phyloP scores from a whole-genome alignment of 768 basidiomycete genomes.

The Amanita brunnescens region DNA sequence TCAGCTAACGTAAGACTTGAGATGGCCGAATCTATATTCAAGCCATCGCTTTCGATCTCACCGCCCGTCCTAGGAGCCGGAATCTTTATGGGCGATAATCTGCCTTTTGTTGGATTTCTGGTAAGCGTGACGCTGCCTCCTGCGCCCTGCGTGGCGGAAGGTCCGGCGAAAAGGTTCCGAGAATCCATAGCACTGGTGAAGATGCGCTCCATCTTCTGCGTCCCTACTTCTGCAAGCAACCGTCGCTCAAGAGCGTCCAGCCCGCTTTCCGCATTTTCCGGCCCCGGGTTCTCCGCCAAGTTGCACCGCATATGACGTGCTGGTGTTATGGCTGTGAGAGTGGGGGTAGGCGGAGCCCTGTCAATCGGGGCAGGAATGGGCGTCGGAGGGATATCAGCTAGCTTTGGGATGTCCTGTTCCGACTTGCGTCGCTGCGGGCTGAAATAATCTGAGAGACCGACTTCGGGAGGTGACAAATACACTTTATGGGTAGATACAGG shows the following conservation, averaged over 20 bases:
- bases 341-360: slow-evolving; percentile 45
- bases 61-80: slow-evolving; percentile 28
- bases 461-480: neutral
- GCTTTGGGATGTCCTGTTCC: neutral
- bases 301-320: slow-evolving; percentile 12
- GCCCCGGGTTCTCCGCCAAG: slow-evolving; percentile 10
- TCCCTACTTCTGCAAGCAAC: slow-evolving; percentile 66
- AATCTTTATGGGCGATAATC: slow-evolving; percentile 10
- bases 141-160: neutral
- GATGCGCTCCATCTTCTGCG: slow-evolving; percentile 36
- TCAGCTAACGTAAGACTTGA: slow-evolving; percentile 45
- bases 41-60: slow-evolving; percentile 18
- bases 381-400: neutral
- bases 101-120: slow-evolving; percentile 2
- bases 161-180: slow-evolving; percentile 19
- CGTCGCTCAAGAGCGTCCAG: slow-evolving; percentile 67
- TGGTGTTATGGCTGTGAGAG: slow-evolving; percentile 30
- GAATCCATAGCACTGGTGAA: slow-evolving; percentile 23
- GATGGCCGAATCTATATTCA: slow-evolving; percentile 40
- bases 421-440: slow-evolving; percentile 13
- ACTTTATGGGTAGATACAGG: slow-evolving; percentile 35
- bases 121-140: slow-evolving; percentile 1
- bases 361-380: slow-evolving; percentile 16
- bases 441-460: slow-evolving; percentile 18
- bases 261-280: slow-evolving; percentile 36